phyloP scores from a whole-genome alignment of 441 rosid species.

The Croton setiger region DNA sequence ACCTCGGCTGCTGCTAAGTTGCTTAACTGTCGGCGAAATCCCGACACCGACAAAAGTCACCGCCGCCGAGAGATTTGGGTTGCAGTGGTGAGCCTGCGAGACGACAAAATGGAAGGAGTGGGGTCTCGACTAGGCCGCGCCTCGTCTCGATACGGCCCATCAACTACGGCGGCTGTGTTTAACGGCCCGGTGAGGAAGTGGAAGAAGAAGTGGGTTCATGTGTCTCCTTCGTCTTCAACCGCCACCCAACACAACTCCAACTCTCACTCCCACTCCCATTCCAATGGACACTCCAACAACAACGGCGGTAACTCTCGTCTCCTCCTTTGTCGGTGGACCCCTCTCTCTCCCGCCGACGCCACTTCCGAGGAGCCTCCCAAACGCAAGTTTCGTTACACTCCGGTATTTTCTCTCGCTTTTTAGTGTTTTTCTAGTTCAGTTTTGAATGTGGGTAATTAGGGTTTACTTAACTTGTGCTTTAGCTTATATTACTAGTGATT shows the following conservation, averaged over 20 bases:
- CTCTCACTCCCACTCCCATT: constrained; percentile 31
- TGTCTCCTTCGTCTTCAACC: constrained; percentile 59
- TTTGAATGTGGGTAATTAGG: not conserved
- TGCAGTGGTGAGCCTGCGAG: constrained; percentile 7
- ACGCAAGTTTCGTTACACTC: constrained; percentile 82
- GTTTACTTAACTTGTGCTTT: not conserved
- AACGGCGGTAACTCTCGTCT: constrained; percentile 41
- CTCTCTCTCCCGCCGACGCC: constrained; percentile 44
- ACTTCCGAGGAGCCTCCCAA: constrained; percentile 64
- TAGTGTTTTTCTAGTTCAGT: not conserved
- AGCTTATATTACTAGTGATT: not conserved
- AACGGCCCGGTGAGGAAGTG: constrained; percentile 95
- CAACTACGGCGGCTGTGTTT: constrained; percentile 63
- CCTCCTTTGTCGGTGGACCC: constrained; percentile 81
- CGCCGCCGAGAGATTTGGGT: constrained; percentile 8
- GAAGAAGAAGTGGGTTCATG: constrained; percentile 98
- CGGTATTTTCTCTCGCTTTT: constrained; percentile 39
- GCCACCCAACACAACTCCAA: constrained; percentile 29
- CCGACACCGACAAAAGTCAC: not conserved
- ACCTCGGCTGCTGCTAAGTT: not conserved
- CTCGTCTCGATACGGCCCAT: constrained; percentile 86
- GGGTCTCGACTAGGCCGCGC: constrained; percentile 92
- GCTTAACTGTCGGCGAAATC: not conserved
- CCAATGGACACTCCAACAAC: constrained; percentile 20
- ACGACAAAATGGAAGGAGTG: constrained; percentile 75